Evolutionary conservation across 768 basidiomycete species (phyloP), one percentile per base, ranked within the genome.

Genomic region (Amanita muscaria): DNA sequence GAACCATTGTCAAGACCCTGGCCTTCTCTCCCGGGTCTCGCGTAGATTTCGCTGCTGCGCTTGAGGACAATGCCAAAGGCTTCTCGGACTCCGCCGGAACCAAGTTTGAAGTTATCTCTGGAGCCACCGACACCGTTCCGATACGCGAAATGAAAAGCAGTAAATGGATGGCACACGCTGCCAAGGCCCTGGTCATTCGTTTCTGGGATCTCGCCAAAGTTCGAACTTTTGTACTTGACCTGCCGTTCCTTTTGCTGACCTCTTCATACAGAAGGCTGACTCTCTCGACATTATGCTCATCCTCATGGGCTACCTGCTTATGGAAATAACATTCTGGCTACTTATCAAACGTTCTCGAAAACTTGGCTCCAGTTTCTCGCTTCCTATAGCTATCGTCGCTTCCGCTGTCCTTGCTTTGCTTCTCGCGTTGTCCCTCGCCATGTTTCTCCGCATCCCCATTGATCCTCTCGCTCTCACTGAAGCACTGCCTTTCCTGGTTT

Each of bases 401-500:
- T 88, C 85, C 7, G 79, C 82, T 10, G 70, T 83, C 49, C 83
- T 93, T 50, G 84, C 88, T 0, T 83, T 98, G 58, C 74, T 99
- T 44, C 69, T 91, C 43, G 75, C 89, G 10, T 74, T 98, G 5
- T 84, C 94, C 11, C 74, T 83, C 42, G 80, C 80, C 6, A 68
- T 75, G 62, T 61, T 74, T 10, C 71, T 97, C 47, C 72, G 74
- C 53, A 89, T 99, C 47, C 84, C 82, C 15, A 82, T 99, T 53
- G 93, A 98, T 60, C 90, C 91, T 1, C 83, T 98, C 42, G 83
- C 83, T 8, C 73, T 99, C 40, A 90, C 88, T 8, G 96, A 99
- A 62, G 94, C 96, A 0, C 76, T 99, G 0, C 96, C 96, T 0
- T 98, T 98, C 80, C 71, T 98, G 38, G 93, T 99, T 27, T 94